A percentile compares a stretch with the other conserved stretches of the same genome.
phyloP scores from a whole-genome alignment of 2,329 filamentous ascomycete species.

The Fusarium sp. region DNA sequence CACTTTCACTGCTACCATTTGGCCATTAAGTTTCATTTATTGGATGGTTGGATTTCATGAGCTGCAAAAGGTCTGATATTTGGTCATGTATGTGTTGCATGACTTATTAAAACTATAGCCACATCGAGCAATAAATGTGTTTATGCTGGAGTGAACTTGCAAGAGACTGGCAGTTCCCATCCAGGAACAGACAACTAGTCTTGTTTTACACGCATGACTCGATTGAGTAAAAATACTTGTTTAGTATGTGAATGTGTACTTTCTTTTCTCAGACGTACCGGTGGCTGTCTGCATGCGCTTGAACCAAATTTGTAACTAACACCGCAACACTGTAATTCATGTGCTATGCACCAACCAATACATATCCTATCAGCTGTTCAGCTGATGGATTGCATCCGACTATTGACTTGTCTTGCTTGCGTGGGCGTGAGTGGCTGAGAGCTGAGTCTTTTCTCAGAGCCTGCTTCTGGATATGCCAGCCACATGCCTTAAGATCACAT shows the following conservation, averaged over 20 bases:
- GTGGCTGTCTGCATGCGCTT: neutral
- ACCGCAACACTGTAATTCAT: neutral
- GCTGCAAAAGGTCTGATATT: neutral
- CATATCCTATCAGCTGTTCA: neutral
- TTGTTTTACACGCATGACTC: neutral
- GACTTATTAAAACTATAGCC: neutral
- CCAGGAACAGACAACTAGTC: neutral
- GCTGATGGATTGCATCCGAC: neutral
- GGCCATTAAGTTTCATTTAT: neutral
- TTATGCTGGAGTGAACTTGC: neutral
- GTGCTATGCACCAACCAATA: neutral
- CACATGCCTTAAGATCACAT: neutral
- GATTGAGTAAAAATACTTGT: neutral
- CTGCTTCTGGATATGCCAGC: conserved; percentile 14
- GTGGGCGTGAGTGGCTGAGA: neutral
- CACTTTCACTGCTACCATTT: neutral
- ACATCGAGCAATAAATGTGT: too few species aligned
- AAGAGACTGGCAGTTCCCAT: neutral
- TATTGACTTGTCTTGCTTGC: neutral
- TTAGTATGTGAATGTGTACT: too few species aligned
- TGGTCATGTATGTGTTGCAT: neutral
- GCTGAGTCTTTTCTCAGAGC: neutral
- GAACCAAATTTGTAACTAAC: neutral
- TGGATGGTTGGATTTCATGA: neutral
- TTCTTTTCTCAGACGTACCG: neutral